Base-by-base conservation (phyloP, 2,329 filamentous ascomycete species). In the Periconia digitata region DNA sequence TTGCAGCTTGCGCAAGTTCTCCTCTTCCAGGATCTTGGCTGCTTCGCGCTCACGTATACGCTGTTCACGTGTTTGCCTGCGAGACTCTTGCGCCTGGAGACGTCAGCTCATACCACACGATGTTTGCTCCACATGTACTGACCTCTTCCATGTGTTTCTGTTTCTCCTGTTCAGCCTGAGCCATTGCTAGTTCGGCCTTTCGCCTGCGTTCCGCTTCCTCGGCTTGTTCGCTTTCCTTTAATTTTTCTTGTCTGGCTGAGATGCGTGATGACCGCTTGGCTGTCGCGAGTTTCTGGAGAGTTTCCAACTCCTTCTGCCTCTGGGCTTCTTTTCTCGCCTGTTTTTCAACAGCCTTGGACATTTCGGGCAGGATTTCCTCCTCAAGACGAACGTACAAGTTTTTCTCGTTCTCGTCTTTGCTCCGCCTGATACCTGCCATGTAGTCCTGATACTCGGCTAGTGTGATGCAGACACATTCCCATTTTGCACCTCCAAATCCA, bases 231-330 rank as follows among this genome's bases (percentile, higher is more conserved):
- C 92, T 85, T 51, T 87, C 79, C 58, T 84, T 86, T 63, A 91
- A 88, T 55, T 84, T 86, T 66, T 96, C 91, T 27, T 85, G 76
- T 66, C 90, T 95, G 55, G 82, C 82, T 16, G 92, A 92, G 57
- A 99, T 84, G 54, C 94, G 85, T 62, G 90, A 95, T 1, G 94
- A 99, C 54, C 94, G 81, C 74, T 99, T 99, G 3, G 94, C 92
- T 47, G 87, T 89, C n/a, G 90, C 90, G 74, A 97, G 81, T 67
- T 94, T 92, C 59, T 92, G 86, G 56, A 95, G 72, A 58, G 85
- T 90, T 44, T 90, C 77, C 18, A 95, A 72, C 62, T 97, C 92
- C 53, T 86, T 89, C 66, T 95, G 84, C 59, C 87, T 87, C 77
- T 76, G 90, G 80, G 73, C 84, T 74, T 78, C 76, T 70, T 92